phyloP scores from a whole-genome alignment of 768 basidiomycete genomes.

The Lentinula edodes region DNA sequence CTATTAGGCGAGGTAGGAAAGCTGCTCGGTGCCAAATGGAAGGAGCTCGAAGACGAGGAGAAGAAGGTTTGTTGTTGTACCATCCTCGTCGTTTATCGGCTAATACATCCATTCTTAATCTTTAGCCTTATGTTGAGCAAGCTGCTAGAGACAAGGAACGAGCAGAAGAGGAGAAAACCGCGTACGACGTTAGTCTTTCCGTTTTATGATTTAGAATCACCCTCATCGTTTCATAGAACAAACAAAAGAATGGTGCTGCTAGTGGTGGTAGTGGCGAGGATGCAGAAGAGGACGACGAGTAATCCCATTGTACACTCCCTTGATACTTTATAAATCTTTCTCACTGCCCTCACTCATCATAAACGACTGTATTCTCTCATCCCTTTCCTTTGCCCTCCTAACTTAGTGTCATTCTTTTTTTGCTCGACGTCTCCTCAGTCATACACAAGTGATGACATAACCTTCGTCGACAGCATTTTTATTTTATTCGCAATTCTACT shows the following conservation, averaged over 20 bases:
- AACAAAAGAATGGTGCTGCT: constrained; percentile 7
- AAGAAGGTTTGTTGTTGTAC: constrained; percentile 63
- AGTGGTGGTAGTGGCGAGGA: constrained; percentile 6
- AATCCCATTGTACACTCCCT: background rate
- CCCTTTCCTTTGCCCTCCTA: background rate
- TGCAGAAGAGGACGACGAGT: constrained; percentile 2
- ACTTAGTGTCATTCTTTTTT: constrained; percentile 1
- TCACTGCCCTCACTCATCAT: background rate
- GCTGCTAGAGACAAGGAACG: constrained; percentile 85
- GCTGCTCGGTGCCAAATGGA: constrained; percentile 95
- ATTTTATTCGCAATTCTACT: background rate
- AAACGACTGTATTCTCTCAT: background rate
- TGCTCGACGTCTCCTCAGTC: background rate
- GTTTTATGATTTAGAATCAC: background rate
- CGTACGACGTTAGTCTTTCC: constrained; percentile 36
- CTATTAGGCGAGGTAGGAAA: constrained; percentile 84
- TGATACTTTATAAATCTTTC: background rate
- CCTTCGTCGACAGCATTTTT: background rate
- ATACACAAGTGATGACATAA: background rate
- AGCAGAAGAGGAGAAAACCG: constrained; percentile 74
- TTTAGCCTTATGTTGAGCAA: constrained; percentile 81
- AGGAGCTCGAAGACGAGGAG: constrained; percentile 86
- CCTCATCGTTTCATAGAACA: constrained; percentile 13
- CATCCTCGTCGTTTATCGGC: background rate
- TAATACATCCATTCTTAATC: constrained; percentile 6